Base-by-base conservation (phyloP, 2,329 filamentous ascomycete species). In the Colletotrichum paranaense region DNA sequence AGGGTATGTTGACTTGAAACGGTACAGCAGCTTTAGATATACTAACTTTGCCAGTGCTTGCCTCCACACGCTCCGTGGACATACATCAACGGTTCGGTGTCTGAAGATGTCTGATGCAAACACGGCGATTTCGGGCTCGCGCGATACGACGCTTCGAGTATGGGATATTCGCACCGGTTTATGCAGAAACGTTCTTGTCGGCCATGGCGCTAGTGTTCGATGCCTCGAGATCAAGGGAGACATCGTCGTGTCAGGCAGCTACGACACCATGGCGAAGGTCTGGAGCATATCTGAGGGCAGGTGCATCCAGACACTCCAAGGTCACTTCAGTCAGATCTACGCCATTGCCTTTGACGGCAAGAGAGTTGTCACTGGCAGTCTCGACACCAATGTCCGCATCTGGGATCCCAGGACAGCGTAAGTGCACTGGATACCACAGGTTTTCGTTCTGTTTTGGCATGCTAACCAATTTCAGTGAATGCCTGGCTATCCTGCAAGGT, bases 321-420 rank as follows among this genome's bases (percentile, higher is more conserved):
- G 97, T 0, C 97, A 99, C 83, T 99, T 98, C 84, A 98, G 96
- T 81, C 97, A 99, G 81, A 99, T 99, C 72, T 99, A 99, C 81
- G 97, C 97, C 24, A 97, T 99, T 80, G 97, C 97, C 1, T 99
- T 98, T 58, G 97, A 99, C 81, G 97, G 97, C 52, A 92, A 92
- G 77, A 91, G 95, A 75, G 95, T 99, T 71, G 96, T 97, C 46
- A 99, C 97, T 11, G 97, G 97, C 64, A 98, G 95, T 82, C 86
- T 99, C 74, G 97, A 99, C 83, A 99, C 97, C 4, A 98, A 96
- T 78, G 96, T 99, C 30, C 90, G 97, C 76, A 97, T 99, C 75
- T 99, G 97, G 97, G 95, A 99, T 86, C 94, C 95, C 30, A 91
- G 89, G 62, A 95, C 94, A 78, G 95, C 95, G 92, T 94, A 87